A percentile compares a stretch with the other conserved stretches of the same genome.
Conservation (phyloP, 257 asterid genomes). For the Solanum stenotomum region DNA sequence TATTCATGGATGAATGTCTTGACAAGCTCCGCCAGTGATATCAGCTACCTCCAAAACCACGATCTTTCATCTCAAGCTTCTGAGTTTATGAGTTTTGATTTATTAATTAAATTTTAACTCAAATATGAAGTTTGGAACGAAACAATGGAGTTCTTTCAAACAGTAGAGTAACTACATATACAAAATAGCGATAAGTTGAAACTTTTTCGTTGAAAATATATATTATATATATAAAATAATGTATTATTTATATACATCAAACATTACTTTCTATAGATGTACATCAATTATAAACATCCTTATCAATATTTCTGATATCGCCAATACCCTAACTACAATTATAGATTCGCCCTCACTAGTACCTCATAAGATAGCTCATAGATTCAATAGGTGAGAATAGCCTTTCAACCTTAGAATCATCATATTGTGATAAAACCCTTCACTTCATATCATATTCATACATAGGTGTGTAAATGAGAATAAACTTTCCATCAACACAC, state of each 20-base stretch:
- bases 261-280: background rate
- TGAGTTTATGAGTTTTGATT: background rate
- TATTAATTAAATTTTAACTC: background rate
- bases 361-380: background rate
- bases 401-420: too few species aligned
- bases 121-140: background rate
- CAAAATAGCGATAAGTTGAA: rapidly evolving
- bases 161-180: background rate
- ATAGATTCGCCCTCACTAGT: background rate
- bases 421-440: too few species aligned
- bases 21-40: too few species aligned
- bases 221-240: background rate
- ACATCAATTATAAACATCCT: background rate
- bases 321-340: background rate
- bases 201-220: background rate
- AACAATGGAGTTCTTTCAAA: background rate
- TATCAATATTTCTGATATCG: background rate
- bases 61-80: background rate
- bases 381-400: too few species aligned
- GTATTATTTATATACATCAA: background rate
- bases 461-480: too few species aligned
- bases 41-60: too few species aligned
- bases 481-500: too few species aligned
- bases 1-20: too few species aligned
- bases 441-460: too few species aligned